Base-by-base conservation (phyloP, 192 early-diverging fungal genomes). In the Backusella sp. region DNA sequence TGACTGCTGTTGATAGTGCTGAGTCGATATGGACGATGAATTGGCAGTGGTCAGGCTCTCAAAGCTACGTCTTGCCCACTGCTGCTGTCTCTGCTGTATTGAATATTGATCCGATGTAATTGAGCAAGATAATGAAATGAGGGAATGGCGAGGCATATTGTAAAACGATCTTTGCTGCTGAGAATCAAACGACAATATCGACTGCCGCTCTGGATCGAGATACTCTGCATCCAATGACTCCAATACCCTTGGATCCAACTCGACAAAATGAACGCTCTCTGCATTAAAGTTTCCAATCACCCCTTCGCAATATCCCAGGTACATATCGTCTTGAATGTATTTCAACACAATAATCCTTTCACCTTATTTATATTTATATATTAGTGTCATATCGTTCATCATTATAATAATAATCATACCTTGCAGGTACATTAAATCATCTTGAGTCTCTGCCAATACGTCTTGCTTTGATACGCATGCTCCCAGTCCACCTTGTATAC, bases 291-390 rank as follows among this genome's bases (percentile, higher is more conserved):
- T 73, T 0, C 89, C 89, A n/a, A 87, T 72, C 5, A 90, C 83
- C 12, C 84, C 87, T 70, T 90, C 85, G 68, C 89, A 90, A 62
- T 86, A 88, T 4, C 89, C 89, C 86, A 62, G 11, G 1, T 62
- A 62, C 0, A 23, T 62, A 9, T 62, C 56, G 9, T 89, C 8
- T 9, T 62, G 14, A 3, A 62, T 62, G 9, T 62, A 62, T 62
- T 62, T 62, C 5, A 86, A 49, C 3, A 86, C 83, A 59, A 79
- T 77, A 37, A 86, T 82, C 0, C 76, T 72, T 72, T 86, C 85
- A 15, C 84, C 84, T 86, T 28, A 1, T 28, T 69, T 37, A 34
- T 8, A 21, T 53, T 28, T 8, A n/a, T 53, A 7, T n/a, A n/a
- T n/a, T n/a, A 41, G 39, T 5, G 5, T 17, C 19, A 52, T 17